These are phyloP conservation scores for Fusarium sp. DNA, from an alignment of 2,329 filamentous ascomycete species.

Conservation along the genomic window DNA sequence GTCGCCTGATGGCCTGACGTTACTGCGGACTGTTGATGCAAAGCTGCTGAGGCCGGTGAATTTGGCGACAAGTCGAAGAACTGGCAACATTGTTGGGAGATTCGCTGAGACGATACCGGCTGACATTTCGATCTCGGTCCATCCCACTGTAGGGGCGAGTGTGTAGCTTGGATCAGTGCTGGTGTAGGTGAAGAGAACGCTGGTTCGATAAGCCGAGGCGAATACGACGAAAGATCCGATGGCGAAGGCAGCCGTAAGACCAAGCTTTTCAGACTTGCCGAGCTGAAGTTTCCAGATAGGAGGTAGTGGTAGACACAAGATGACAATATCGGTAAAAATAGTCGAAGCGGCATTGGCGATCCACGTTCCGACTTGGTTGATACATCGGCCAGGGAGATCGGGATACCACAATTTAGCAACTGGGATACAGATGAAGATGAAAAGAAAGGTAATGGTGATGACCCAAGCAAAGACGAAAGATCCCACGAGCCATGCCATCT, in stretches of 20 bases:
- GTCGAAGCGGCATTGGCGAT: slow-evolving; percentile 59
- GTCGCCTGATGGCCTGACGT: slow-evolving; percentile 28
- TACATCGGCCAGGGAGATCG: slow-evolving; percentile 55
- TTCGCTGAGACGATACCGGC: slow-evolving; percentile 63
- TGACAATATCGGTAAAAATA: slow-evolving; percentile 57
- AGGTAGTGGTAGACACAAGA: slow-evolving; percentile 55
- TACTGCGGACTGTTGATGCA: slow-evolving; percentile 19
- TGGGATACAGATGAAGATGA: slow-evolving; percentile 62
- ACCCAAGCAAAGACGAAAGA: slow-evolving; percentile 58
- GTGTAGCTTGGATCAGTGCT: slow-evolving; percentile 55
- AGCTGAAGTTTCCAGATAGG: slow-evolving; percentile 58
- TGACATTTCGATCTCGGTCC: slow-evolving; percentile 60
- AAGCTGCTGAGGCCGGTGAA: slow-evolving; percentile 49
- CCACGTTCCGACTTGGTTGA: slow-evolving; percentile 60
- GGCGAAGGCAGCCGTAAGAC: slow-evolving; percentile 55
- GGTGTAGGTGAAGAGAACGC: slow-evolving; percentile 56
- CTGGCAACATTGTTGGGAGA: slow-evolving; percentile 61
- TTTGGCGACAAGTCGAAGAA: slow-evolving; percentile 52
- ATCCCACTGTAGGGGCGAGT: slow-evolving; percentile 56
- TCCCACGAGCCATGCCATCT: slow-evolving; percentile 52
- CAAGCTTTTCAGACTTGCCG: slow-evolving; percentile 53
- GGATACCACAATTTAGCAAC: slow-evolving; percentile 60
- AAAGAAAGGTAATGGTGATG: slow-evolving; percentile 58
- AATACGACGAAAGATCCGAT: slow-evolving; percentile 59
- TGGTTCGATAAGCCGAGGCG: slow-evolving; percentile 59